Evolutionary conservation across 495 filamentous ascomycete genomes (phyloP), one percentile per base, ranked within the genome.

Genomic region (Xylaria venustula): DNA sequence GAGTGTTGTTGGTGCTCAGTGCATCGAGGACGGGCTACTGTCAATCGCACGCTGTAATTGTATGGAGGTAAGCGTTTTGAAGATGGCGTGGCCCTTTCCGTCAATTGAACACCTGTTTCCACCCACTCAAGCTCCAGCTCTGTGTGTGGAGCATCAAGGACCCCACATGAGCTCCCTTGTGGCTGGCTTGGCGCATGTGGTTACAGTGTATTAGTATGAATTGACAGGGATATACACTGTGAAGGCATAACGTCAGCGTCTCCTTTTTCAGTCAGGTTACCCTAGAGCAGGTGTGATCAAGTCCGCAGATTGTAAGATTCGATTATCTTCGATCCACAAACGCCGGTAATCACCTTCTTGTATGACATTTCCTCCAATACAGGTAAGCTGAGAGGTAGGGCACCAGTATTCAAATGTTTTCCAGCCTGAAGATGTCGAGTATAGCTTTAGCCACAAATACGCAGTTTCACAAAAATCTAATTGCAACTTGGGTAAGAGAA

Each of bases 41-140:
- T 44, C 47, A 32, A 44, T 14, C 42, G 20, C n/a, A n/a, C n/a
- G n/a, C n/a, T n/a, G n/a, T n/a, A n/a, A n/a, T n/a, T n/a, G n/a
- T n/a, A n/a, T n/a, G n/a, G n/a, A n/a, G n/a, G n/a, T n/a, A n/a
- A n/a, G n/a, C n/a, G 23, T 2, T 41, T 50, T 50, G 25, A 30
- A 44, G 46, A 23, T 42, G 44, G 28, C 2, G 40, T 49, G 30
- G 55, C 44, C 9, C 47, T 54, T 20, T 54, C 34, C 37, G 37
- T 61, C 49, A 54, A 61, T 54, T 61, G 58, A 54, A 61, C 58
- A 61, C 58, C 48, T 61, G 58, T 60, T 60, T 53, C 58, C 36
- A 46, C 37, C 56, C 46, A 34, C 8, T 2, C 9, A 50, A 52
- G 49, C n/a, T n/a, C n/a, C n/a, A n/a, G n/a, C n/a, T n/a, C n/a